Percentiles rank a stretch among this genome's conserved stretches.
phyloP scores from a whole-genome alignment of 768 basidiomycete genomes.

The Kondoa subrosea region DNA sequence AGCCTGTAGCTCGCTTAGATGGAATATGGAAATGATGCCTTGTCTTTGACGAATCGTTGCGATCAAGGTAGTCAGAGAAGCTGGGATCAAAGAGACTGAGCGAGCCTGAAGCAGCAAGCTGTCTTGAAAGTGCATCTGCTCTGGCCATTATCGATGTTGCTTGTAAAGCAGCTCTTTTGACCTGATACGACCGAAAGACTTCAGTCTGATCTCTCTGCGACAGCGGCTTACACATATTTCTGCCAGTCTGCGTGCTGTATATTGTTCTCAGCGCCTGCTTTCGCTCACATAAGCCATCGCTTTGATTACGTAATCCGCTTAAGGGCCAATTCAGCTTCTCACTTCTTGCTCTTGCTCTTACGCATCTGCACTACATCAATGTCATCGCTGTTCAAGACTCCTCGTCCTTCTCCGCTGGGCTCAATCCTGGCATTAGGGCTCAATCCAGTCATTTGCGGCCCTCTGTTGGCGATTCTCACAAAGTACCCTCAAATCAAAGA shows the following conservation, averaged over 20 bases:
- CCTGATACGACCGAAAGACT: background rate
- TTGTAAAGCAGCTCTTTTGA: background rate
- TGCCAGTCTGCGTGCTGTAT: too few relatives aligned
- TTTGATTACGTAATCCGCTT: too few relatives aligned
- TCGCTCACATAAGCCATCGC: too few relatives aligned
- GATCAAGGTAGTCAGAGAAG: constrained; percentile 13
- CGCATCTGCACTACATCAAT: background rate
- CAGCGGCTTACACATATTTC: too few relatives aligned
- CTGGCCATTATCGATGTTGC: background rate
- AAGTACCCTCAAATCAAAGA: too few relatives aligned
- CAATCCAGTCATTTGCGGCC: too few relatives aligned
- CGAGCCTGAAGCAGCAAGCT: constrained; percentile 17
- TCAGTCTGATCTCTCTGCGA: too few relatives aligned
- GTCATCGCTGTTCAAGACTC: too few relatives aligned
- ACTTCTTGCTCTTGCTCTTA: background rate
- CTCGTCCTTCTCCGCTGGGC: too few relatives aligned
- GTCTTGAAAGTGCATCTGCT: constrained; percentile 3
- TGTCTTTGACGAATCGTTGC: background rate
- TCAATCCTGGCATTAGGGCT: too few relatives aligned
- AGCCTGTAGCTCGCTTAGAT: background rate
- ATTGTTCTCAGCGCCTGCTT: too few relatives aligned
- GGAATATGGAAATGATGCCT: constrained; percentile 8
- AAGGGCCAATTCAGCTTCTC: background rate
- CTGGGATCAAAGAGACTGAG: constrained; percentile 9
- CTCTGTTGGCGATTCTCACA: too few relatives aligned